A percentile compares a stretch with the other conserved stretches of the same genome.
Evolutionary conservation across 352 stramenopile genomes (phyloP).

Genomic region (Phytophthora syringae): DNA sequence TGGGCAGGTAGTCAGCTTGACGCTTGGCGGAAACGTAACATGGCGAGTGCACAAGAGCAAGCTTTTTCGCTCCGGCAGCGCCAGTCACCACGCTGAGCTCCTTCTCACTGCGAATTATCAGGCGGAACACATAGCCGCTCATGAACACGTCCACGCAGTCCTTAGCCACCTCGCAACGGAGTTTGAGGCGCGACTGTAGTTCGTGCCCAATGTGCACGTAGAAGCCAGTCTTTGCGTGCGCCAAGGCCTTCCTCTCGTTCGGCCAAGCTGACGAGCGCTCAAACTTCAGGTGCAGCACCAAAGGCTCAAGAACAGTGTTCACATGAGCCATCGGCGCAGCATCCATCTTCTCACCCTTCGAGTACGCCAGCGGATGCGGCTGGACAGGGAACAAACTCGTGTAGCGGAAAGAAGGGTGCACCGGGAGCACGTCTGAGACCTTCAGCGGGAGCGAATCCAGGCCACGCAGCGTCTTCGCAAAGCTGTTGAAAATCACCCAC

Average conservation of each 20-base stretch:
- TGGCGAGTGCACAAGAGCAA: slow-evolving; percentile 63
- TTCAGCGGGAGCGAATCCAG: slow-evolving; percentile 87
- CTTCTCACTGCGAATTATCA: slow-evolving; percentile 84
- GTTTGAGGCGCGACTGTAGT: slow-evolving; percentile 60
- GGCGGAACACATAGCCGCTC: slow-evolving; percentile 83
- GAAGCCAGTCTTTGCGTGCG: slow-evolving; percentile 88
- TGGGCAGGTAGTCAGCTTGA: slow-evolving; percentile 64
- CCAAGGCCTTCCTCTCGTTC: slow-evolving; percentile 77
- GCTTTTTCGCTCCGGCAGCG: slow-evolving; percentile 57
- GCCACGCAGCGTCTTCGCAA: slow-evolving; percentile 77
- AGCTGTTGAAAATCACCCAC: slow-evolving; percentile 83
- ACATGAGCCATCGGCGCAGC: slow-evolving; percentile 64
- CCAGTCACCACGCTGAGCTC: slow-evolving; percentile 71
- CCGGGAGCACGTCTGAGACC: slow-evolving; percentile 80
- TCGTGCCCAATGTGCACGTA: slow-evolving; percentile 90
- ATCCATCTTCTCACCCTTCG: slow-evolving; percentile 68
- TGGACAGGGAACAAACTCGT: slow-evolving; percentile 85
- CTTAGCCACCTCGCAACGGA: slow-evolving; percentile 77
- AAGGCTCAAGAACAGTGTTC: slow-evolving; percentile 76
- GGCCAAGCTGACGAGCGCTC: slow-evolving; percentile 89
- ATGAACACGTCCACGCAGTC: slow-evolving; percentile 86
- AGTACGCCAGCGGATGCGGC: slow-evolving; percentile 88
- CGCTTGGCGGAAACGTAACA: slow-evolving; percentile 72
- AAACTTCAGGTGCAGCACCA: slow-evolving; percentile 81
- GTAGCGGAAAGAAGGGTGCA: slow-evolving; percentile 86